A percentile compares a stretch with the other conserved stretches of the same genome.
These are phyloP conservation scores for Eucalyptus victrix DNA, from an alignment of 345 rosid genomes.

Conservation along the genomic window DNA sequence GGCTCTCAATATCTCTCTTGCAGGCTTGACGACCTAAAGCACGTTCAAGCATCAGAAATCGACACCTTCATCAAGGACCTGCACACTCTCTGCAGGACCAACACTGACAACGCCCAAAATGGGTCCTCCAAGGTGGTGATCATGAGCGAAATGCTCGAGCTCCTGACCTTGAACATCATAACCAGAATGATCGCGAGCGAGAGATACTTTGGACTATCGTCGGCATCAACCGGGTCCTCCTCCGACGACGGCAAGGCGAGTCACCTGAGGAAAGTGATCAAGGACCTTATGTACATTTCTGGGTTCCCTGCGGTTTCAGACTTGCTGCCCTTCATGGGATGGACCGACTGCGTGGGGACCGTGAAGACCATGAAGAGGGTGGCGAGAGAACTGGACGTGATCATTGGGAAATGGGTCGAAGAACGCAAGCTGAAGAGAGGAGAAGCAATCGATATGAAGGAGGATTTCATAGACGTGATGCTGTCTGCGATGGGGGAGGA, in stretches of 20 bases:
- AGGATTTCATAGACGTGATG: conserved; percentile 47
- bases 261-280: conserved; percentile 22
- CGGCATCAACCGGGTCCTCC: not conserved
- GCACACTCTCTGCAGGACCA: not conserved
- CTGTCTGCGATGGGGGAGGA: conserved; percentile 15
- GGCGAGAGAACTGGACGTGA: conserved; percentile 27
- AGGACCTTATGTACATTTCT: conserved; percentile 9
- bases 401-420: conserved; percentile 41
- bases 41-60: conserved; percentile 26
- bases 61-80: conserved; percentile 26
- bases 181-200: conserved; percentile 37
- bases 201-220: conserved; percentile 5
- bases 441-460: not conserved
- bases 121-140: not conserved
- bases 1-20: not conserved
- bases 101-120: not conserved
- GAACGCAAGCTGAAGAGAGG: conserved; percentile 23
- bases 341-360: conserved; percentile 34
- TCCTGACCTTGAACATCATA: conserved; percentile 38
- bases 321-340: conserved; percentile 39
- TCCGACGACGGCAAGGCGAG: conserved; percentile 25
- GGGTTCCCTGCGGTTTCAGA: conserved; percentile 30
- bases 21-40: not conserved
- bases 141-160: conserved; percentile 28
- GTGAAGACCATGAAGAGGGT: conserved; percentile 32